Evolutionary conservation across 2,329 filamentous ascomycete species (phyloP).

Genomic region (Colletotrichum sp.): DNA sequence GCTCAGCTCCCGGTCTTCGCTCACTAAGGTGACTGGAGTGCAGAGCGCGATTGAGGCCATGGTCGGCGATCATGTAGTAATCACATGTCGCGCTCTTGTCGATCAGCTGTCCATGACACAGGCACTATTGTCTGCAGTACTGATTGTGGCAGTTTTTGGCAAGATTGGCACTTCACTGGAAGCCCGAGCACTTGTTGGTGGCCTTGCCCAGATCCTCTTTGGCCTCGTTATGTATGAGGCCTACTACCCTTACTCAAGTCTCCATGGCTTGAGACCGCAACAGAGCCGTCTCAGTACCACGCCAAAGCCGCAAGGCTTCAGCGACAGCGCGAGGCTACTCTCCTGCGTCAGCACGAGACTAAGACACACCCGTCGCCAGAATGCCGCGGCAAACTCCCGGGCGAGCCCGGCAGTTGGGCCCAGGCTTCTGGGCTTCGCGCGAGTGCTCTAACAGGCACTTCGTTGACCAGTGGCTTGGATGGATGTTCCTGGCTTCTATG

Average conservation of each 20-base stretch:
- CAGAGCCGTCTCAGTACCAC: conserved; percentile 17
- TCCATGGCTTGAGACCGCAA: conserved; percentile 16
- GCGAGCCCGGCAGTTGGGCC: not conserved
- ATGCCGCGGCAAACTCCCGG: not conserved
- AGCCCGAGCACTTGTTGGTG: not conserved
- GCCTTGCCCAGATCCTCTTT: not conserved
- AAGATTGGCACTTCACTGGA: not conserved
- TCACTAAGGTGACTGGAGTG: not conserved
- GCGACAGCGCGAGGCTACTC: conserved; percentile 13
- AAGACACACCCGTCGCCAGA: conserved; percentile 7
- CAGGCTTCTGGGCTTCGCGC: not conserved
- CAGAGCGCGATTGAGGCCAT: not conserved
- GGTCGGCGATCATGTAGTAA: not conserved
- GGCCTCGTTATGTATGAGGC: not conserved
- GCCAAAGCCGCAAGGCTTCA: conserved; percentile 8
- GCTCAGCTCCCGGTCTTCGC: not conserved
- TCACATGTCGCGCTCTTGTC: not conserved
- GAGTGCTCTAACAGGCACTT: conserved; percentile 4
- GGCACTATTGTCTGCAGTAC: not conserved
- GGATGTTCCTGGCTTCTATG: not conserved
- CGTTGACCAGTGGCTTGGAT: not conserved
- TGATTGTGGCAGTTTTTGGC: not conserved
- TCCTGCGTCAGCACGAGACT: conserved; percentile 17
- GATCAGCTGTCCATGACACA: not conserved
- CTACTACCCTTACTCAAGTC: not conserved